Evolutionary conservation across 495 filamentous ascomycete species (phyloP), one percentile per base, ranked within the genome.

Genomic region (Thozetella sp.): DNA sequence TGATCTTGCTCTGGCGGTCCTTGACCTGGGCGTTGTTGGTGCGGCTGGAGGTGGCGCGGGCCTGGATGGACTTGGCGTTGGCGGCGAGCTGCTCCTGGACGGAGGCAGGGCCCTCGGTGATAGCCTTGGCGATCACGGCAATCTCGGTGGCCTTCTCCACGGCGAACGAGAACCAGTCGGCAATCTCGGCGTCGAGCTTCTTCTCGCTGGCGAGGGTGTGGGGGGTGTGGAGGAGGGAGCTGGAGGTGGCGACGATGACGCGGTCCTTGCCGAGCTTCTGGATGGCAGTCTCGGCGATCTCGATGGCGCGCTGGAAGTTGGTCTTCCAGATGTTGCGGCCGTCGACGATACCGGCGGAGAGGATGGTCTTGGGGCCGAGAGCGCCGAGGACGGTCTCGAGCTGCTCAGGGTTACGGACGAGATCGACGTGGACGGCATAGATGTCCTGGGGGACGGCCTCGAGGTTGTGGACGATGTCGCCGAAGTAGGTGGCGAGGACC

Each of bases 271-370:
- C 94, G 54, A 99, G 88, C 78, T 92, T 90, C 81, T 96, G 90
- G 71, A 97, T 81, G 61, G 93, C 94, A 34, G 86, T 83, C 84
- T 97, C 90, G 64, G 94, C 88, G 67, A 84, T 85, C 81, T 91
- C 92, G 65, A 97, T 93, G 63, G 94, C 92, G 67, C 85, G 85
- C 84, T 93, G 86, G 77, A 96, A 90, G 86, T 97, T 92, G 79
- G 92, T 97, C 92, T 99, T 98, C 95, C 95, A 99, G 86, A 99
- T 99, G 86, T 99, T 99, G 72, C 95, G 91, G 67, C 95, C 96
- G 69, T 98, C 93, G 63, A 99, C 95, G 65, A 99, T 88, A 89
- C 95, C 95, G 66, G 86, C 86, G 56, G 96, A 98, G 59, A 99
- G 90, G 58, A 87, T 77, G 79, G 97, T 95, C 69, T 91, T 89